Evolutionary conservation across 2,329 filamentous ascomycete genomes (phyloP).

Genomic region (Alternaria longipes): DNA sequence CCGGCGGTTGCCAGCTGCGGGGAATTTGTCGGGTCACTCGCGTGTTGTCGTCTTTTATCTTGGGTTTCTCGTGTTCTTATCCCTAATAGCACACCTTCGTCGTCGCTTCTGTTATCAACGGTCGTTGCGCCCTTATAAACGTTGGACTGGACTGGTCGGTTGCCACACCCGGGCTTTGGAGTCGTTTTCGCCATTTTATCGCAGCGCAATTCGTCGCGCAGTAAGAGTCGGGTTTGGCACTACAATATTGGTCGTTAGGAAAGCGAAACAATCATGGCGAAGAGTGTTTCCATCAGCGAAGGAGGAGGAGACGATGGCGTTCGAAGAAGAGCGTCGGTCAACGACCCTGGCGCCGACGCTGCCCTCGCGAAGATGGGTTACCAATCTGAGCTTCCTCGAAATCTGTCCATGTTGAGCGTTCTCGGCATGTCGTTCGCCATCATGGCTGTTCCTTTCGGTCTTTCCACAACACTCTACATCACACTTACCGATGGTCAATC

Average conservation of each 20-base stretch:
- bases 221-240: slow-evolving; percentile 9
- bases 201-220: not conserved
- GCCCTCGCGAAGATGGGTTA: slow-evolving; percentile 74
- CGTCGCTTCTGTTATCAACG: not conserved
- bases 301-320: slow-evolving; percentile 16
- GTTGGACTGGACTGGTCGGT: not conserved
- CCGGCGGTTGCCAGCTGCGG: slow-evolving; percentile 8
- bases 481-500: slow-evolving; percentile 73
- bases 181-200: not conserved
- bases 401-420: slow-evolving; percentile 74
- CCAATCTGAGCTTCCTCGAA: slow-evolving; percentile 71
- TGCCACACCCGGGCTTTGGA: not conserved
- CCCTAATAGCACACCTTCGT: not conserved
- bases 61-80: slow-evolving; percentile 2
- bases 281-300: slow-evolving; percentile 30
- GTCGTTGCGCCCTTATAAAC: not conserved
- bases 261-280: slow-evolving; percentile 22
- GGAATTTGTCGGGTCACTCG: not conserved
- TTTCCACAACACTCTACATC: slow-evolving; percentile 74
- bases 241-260: not conserved
- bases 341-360: slow-evolving; percentile 63
- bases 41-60: slow-evolving; percentile 2
- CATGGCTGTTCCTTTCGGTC: slow-evolving; percentile 75
- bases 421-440: slow-evolving; percentile 77
- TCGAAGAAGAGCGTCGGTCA: slow-evolving; percentile 27